These are phyloP conservation scores for Penicillium sclerotiorum DNA, from an alignment of 2,329 filamentous ascomycete species.

Conservation along the genomic window DNA sequence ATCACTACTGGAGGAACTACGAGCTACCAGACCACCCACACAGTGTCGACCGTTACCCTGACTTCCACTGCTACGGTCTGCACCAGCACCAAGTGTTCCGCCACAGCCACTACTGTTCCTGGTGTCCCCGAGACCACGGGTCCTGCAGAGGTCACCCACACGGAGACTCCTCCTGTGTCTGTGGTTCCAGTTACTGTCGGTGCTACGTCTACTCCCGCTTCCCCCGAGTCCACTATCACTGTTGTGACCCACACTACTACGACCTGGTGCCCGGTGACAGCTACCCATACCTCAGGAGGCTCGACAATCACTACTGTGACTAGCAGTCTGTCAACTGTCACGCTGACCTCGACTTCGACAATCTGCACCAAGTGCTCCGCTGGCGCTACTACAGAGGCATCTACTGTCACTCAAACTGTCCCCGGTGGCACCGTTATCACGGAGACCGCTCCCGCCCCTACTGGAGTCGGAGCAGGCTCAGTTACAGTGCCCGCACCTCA, in stretches of 20 bases:
- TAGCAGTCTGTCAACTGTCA: constrained; percentile 59
- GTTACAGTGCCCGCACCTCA: constrained; percentile 16
- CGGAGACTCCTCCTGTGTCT: too few species aligned
- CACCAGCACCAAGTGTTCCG: too few species aligned
- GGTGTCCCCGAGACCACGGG: too few species aligned
- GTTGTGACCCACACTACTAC: constrained; percentile 34
- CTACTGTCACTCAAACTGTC: not conserved
- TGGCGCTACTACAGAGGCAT: not conserved
- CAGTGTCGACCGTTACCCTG: not conserved
- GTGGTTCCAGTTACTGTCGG: too few species aligned
- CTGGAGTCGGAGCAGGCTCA: too few species aligned
- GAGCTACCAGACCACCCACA: too few species aligned
- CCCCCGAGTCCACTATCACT: constrained; percentile 26
- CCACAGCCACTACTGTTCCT: too few species aligned
- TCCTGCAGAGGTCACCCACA: too few species aligned
- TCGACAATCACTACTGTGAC: constrained; percentile 56
- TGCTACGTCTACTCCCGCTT: not conserved
- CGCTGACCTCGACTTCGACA: constrained; percentile 19
- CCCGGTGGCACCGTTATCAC: not conserved
- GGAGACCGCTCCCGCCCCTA: not conserved
- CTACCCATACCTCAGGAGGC: constrained; percentile 45
- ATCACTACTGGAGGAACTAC: constrained; percentile 45
- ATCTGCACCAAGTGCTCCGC: not conserved
- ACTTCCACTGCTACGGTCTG: not conserved
- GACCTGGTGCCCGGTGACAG: constrained; percentile 37